Base-by-base conservation (phyloP, 2,329 filamentous ascomycete species). In the Calonectria hongkongensis region DNA sequence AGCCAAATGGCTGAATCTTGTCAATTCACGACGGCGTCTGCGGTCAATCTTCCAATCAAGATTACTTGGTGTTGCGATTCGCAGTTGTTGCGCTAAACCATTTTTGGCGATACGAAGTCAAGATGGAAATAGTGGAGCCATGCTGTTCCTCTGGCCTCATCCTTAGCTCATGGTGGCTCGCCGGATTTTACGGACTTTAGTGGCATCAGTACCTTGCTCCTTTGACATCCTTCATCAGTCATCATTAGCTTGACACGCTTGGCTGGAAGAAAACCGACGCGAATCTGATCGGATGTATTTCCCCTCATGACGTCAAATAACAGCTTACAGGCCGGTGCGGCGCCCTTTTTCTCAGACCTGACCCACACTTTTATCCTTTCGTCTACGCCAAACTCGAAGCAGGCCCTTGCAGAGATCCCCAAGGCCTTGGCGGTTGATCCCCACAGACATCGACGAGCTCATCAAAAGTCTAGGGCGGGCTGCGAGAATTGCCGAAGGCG, bases 91-190 rank as follows among this genome's bases (percentile, higher is more conserved):
- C 39, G 41, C 58, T 63, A 63, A 63, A 15, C 58, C 39, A 6
- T 8, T 47, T 63, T 33, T 12, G n/a, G 58, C 58, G 39, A 63
- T 63, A 63, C 58, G 58, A 47, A 33, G 39, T 45, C 58, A 63
- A 63, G 41, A 47, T 30, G 39, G 58, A 63, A 63, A 47, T 63
- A 33, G 58, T 30, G 58, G 41, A 21, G 21, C 58, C 21, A 5
- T 63, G 39, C 9, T 63, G 41, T 63, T 47, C 33, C 15, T 21
- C 7, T 47, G 58, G 39, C 28, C 36, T 63, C 41, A 62, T 13
- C 21, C 45, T 15, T 28, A 16, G 54, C 2, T 18, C 33, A 36
- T 33, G 13, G 54, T 21, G 16, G 13, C n/a, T 41, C 8, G 15
- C 2, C 54, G 54, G 33, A 39, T 58, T 58, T 58, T 58, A 58